phyloP scores from a whole-genome alignment of 495 filamentous ascomycete species.

The Lasiosphaeria hispida region DNA sequence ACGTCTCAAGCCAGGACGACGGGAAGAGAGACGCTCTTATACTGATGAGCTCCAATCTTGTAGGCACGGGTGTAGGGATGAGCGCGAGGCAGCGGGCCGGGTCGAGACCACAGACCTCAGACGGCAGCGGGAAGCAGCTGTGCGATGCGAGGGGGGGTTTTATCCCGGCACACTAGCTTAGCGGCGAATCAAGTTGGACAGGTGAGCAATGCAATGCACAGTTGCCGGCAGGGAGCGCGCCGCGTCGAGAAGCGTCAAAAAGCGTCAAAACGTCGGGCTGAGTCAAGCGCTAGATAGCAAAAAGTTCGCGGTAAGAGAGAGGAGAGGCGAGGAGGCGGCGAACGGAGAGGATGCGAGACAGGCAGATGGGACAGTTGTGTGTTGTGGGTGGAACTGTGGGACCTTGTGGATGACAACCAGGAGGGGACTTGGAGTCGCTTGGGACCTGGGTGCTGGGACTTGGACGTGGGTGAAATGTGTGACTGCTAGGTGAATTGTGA shows the following conservation, averaged over 20 bases:
- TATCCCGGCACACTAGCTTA: constrained; percentile 20
- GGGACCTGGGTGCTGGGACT: not conserved
- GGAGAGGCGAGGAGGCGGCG: not conserved
- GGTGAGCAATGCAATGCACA: constrained; percentile 19
- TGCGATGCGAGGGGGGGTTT: constrained; percentile 6
- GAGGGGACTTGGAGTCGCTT: not conserved
- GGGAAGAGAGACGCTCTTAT: constrained; percentile 8
- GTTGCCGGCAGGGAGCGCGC: not conserved
- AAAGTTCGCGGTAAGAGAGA: not conserved
- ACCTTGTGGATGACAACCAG: too few species aligned
- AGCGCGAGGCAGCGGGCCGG: constrained; percentile 1
- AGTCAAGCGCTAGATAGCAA: too few species aligned
- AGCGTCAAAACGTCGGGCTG: too few species aligned
- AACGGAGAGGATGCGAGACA: not conserved
- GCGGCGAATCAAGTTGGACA: constrained; percentile 21
- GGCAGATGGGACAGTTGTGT: too few species aligned
- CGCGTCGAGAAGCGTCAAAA: not conserved
- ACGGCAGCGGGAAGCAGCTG: constrained; percentile 7
- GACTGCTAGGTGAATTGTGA: not conserved
- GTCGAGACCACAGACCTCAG: constrained; percentile 11
- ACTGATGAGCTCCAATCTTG: constrained; percentile 4
- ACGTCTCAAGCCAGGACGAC: not conserved
- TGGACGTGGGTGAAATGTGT: not conserved
- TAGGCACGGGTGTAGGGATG: not conserved
- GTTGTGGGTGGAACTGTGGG: too few species aligned